These are phyloP conservation scores for Zasmidium citrigriseum DNA, from an alignment of 2,329 filamentous ascomycete genomes.

Conservation along the genomic window DNA sequence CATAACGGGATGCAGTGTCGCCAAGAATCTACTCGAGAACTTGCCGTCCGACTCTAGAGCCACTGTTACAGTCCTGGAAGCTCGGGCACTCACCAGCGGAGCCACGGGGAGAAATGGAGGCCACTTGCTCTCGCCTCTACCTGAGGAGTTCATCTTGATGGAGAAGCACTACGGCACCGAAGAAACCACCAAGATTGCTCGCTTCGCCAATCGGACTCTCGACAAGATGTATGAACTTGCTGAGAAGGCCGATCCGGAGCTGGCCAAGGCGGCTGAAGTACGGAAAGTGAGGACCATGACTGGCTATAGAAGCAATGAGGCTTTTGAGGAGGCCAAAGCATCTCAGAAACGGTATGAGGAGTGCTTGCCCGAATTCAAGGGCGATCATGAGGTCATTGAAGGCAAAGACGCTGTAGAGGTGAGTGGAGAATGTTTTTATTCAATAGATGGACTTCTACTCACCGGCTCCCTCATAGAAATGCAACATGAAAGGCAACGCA, in stretches of 20 bases:
- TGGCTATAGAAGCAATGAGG: conserved; percentile 14
- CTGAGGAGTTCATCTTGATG: conserved; percentile 14
- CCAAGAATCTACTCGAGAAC: conserved; percentile 15
- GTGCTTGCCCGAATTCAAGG: conserved; percentile 15
- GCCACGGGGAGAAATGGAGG: conserved; percentile 25
- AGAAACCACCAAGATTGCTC: conserved; percentile 17
- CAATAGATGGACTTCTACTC: not conserved
- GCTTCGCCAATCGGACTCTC: conserved; percentile 20
- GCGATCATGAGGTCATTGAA: conserved; percentile 11
- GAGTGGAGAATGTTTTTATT: not conserved
- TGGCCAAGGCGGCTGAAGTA: conserved; percentile 15
- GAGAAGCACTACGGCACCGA: conserved; percentile 16
- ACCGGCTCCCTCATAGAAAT: conserved; percentile 6
- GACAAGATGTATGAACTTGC: conserved; percentile 16
- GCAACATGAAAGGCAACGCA: conserved; percentile 19
- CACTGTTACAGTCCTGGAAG: conserved; percentile 19
- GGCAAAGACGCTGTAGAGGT: conserved; percentile 17
- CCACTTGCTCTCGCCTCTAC: conserved; percentile 18
- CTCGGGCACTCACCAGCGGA: conserved; percentile 14
- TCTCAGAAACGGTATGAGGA: conserved; percentile 17
- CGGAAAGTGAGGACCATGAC: conserved; percentile 15
- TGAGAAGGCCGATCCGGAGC: conserved; percentile 8
- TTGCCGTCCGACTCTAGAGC: conserved; percentile 2
- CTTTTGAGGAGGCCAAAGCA: conserved; percentile 16
- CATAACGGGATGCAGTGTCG: conserved; percentile 21